Conservation (phyloP, 768 basidiomycete genomes). For the Clitopilus hobsonii region DNA sequence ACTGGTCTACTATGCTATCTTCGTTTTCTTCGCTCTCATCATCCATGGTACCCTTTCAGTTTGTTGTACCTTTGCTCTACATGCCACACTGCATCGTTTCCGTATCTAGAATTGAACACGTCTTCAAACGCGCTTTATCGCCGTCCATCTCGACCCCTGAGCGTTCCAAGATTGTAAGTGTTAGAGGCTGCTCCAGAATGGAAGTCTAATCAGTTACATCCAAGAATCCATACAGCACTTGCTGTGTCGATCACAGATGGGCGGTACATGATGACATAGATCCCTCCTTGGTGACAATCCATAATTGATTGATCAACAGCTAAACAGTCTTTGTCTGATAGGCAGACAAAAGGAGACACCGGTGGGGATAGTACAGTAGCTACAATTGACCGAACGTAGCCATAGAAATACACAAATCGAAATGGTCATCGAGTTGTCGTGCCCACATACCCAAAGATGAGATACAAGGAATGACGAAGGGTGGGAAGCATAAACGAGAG, state of each 20-base stretch:
- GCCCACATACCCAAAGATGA: neutral
- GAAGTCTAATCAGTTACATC: neutral
- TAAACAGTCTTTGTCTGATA: too few relatives aligned
- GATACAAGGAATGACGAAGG: neutral
- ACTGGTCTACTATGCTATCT: neutral
- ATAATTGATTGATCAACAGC: neutral
- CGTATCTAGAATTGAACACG: neutral
- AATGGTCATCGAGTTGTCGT: neutral
- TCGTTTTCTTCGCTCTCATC: neutral
- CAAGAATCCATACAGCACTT: neutral
- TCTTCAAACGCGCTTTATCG: neutral
- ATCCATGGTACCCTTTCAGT: too few relatives aligned
- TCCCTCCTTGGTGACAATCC: neutral
- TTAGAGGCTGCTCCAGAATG: neutral
- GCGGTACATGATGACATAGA: too few relatives aligned
- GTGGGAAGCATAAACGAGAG: neutral
- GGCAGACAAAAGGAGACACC: too few relatives aligned
- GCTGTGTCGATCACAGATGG: neutral
- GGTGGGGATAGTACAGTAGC: too few relatives aligned
- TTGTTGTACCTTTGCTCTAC: neutral
- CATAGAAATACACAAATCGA: too few relatives aligned
- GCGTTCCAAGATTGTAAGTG: neutral
- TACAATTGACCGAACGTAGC: too few relatives aligned
- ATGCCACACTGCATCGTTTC: neutral
- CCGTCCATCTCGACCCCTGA: neutral